Base-by-base conservation (phyloP, 352 stramenopile genomes). In the Poterioochromonas sp. region DNA sequence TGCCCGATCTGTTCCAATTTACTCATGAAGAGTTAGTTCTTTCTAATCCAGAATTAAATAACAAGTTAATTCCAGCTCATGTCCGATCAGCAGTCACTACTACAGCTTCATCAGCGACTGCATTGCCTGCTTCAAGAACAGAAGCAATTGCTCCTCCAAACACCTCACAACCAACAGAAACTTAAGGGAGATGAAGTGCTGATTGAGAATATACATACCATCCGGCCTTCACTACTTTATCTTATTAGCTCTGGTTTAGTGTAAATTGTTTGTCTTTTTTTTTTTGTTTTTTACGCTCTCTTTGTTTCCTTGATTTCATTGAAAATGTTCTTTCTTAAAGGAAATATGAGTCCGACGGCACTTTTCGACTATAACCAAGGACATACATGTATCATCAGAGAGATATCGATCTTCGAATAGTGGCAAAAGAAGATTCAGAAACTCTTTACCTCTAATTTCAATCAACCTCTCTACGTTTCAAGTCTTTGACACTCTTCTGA, bases 1-100 rank as follows among this genome's bases (percentile, higher is more conserved):
- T 20, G 20, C 20, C 73, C 22, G 65, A 74, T 22, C 29, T 74
- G 15, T 74, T 74, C 53, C 20, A 34, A 40, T 74, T 58, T 39
- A 74, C 65, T 26, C 8, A 35, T 5, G 65, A 74, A 54, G 65
- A 74, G 40, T 18, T 74, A 32, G 34, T 43, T 43, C 1, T 71
- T n/a, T 8, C 62, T 34, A 15, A 11, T 3, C 15, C 54, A 11
- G 54, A 65, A 32, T 5, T 51, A 18, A 5, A 20, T 5, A 51
- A 51, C 43, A 51, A 51, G 5, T 51, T 51, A 51, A 51, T 51
- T n/a, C n/a, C n/a, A n/a, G n/a, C n/a, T n/a, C n/a, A n/a, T n/a
- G n/a, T n/a, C n/a, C n/a, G n/a, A n/a, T n/a, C n/a, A n/a, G n/a
- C n/a, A n/a, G n/a, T n/a, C n/a, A n/a, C n/a, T n/a, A n/a, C n/a